Percentiles rank a stretch among this genome's conserved stretches.
Conservation (phyloP, 2,329 filamentous ascomycete species). For the Aureobasidium sp. region DNA sequence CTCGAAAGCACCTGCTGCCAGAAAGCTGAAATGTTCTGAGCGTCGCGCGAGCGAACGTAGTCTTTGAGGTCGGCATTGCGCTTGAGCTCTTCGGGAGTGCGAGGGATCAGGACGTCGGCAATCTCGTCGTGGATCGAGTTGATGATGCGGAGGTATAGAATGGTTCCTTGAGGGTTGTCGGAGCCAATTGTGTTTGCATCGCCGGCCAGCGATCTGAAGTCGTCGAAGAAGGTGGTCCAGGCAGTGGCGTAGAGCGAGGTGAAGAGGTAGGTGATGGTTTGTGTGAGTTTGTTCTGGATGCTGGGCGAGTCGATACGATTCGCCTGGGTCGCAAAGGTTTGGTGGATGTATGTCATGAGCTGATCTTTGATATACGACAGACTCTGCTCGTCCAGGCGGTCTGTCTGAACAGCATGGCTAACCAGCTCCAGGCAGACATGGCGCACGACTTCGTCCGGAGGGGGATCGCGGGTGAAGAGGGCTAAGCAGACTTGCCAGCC, state of each 20-base stretch:
- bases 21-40: slow-evolving; percentile 75
- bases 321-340: slow-evolving; percentile 56
- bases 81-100: slow-evolving; percentile 70
- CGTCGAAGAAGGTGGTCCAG: slow-evolving; percentile 87
- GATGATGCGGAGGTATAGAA: slow-evolving; percentile 82
- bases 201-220: slow-evolving; percentile 70
- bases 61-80: slow-evolving; percentile 89
- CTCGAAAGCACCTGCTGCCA: slow-evolving; percentile 85
- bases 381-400: slow-evolving; percentile 63
- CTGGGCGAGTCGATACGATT: slow-evolving; percentile 57
- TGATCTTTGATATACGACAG: slow-evolving; percentile 71
- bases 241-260: slow-evolving; percentile 74
- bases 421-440: slow-evolving; percentile 86
- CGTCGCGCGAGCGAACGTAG: slow-evolving; percentile 74
- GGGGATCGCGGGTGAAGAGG: slow-evolving; percentile 73
- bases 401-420: slow-evolving; percentile 80
- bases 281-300: slow-evolving; percentile 94
- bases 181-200: slow-evolving; percentile 44
- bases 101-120: slow-evolving; percentile 78
- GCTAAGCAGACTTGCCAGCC: slow-evolving; percentile 85
- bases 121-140: slow-evolving; percentile 94
- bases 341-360: slow-evolving; percentile 70
- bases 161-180: slow-evolving; percentile 66
- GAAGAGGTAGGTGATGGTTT: slow-evolving; percentile 92
- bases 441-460: slow-evolving; percentile 72